A percentile compares a stretch with the other conserved stretches of the same genome.
Conservation (phyloP, 1,284 basidiomycete genomes). For the Singerocomus inundabilis region DNA sequence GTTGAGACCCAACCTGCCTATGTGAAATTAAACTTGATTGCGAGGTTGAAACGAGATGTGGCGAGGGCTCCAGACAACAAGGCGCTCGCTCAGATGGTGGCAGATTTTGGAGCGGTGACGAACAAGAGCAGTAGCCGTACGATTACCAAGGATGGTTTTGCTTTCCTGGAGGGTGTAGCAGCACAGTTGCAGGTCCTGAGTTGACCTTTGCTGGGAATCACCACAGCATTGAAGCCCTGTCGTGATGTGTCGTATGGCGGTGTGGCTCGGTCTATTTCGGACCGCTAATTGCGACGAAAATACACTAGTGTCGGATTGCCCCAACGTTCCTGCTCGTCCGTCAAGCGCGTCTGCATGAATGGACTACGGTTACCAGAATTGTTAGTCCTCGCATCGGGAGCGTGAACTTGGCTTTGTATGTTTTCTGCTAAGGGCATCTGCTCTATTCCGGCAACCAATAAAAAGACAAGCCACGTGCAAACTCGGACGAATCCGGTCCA, state of each 20-base stretch:
- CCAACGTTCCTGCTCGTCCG: slow-evolving; percentile 1
- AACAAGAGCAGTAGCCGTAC: slow-evolving; percentile 63
- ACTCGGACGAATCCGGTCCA: slow-evolving; percentile 23
- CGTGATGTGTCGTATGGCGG: too few species aligned
- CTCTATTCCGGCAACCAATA: not conserved
- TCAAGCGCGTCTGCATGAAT: too few species aligned
- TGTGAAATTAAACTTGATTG: slow-evolving; percentile 58
- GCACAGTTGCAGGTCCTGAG: slow-evolving; percentile 42
- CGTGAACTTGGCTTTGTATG: too few species aligned
- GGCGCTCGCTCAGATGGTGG: slow-evolving; percentile 58
- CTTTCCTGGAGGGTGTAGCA: slow-evolving; percentile 61
- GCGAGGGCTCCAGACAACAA: slow-evolving; percentile 47
- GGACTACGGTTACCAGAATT: too few species aligned
- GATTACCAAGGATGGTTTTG: slow-evolving; percentile 73
- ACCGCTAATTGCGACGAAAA: slow-evolving; percentile 1
- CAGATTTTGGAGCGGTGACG: slow-evolving; percentile 64
- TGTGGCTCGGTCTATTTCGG: not conserved
- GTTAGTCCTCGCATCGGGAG: too few species aligned
- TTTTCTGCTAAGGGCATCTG: too few species aligned
- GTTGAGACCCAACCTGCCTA: slow-evolving; percentile 41
- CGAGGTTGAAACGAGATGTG: slow-evolving; percentile 54
- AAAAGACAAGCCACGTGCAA: slow-evolving; percentile 23
- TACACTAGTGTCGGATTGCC: not conserved
- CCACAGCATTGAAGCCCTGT: too few species aligned
- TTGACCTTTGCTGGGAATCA: slow-evolving; percentile 2